These are phyloP conservation scores for Cystoderma amianthinum DNA, from an alignment of 768 basidiomycete genomes.

Conservation along the genomic window DNA sequence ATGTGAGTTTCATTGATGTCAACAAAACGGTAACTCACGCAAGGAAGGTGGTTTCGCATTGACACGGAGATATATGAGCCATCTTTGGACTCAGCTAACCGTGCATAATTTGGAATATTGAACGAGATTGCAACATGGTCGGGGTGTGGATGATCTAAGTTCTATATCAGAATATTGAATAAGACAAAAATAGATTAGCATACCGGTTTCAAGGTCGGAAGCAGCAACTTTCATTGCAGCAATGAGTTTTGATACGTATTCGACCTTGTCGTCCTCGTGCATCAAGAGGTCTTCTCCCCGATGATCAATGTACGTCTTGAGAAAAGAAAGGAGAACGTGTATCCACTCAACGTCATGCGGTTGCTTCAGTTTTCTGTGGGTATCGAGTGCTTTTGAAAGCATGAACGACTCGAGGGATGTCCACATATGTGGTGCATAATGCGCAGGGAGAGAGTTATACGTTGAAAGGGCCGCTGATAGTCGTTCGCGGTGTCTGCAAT, in stretches of 20 bases:
- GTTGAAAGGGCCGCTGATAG: constrained; percentile 57
- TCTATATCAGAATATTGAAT: constrained; percentile 1
- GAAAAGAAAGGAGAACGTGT: constrained; percentile 67
- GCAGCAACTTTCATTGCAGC: constrained; percentile 40
- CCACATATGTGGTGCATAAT: constrained; percentile 82
- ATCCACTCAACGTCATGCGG: constrained; percentile 75
- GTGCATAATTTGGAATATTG: constrained; percentile 36
- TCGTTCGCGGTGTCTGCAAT: constrained; percentile 58
- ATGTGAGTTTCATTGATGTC: constrained; percentile 1
- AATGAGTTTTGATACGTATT: constrained; percentile 48
- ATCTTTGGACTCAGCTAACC: constrained; percentile 54
- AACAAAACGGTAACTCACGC: constrained; percentile 53
- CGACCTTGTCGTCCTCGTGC: constrained; percentile 39
- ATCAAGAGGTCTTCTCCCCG: constrained; percentile 45
- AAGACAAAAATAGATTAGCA: constrained; percentile 5
- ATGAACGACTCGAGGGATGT: constrained; percentile 73
- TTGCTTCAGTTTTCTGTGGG: constrained; percentile 50
- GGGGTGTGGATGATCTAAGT: constrained; percentile 53
- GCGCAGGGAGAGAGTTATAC: constrained; percentile 77
- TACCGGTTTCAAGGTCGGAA: constrained; percentile 49
- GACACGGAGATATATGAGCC: constrained; percentile 54
- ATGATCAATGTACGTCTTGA: constrained; percentile 61
- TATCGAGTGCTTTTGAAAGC: constrained; percentile 67
- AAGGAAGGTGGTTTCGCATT: constrained; percentile 64
- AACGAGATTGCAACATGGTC: constrained; percentile 68